Percentiles rank a stretch among this genome's conserved stretches.
Conservation (phyloP, 345 rosid species). For the Cardamine chenopodiifolia region DNA sequence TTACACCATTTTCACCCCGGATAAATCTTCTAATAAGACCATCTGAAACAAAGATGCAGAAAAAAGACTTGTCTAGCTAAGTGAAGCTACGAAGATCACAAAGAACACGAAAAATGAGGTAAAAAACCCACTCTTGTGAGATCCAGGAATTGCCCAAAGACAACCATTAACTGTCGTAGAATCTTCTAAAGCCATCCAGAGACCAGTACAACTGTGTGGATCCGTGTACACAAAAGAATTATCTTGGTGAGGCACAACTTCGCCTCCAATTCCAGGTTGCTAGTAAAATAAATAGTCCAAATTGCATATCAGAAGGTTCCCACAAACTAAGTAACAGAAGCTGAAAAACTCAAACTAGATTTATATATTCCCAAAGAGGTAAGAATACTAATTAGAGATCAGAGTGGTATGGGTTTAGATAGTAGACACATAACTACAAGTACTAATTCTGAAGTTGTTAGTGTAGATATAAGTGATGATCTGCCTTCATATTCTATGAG, state of each 20-base stretch:
- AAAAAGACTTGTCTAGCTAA: constrained; percentile 4
- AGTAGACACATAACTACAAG: not conserved
- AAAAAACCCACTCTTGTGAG: constrained; percentile 71
- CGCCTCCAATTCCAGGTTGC: constrained; percentile 99
- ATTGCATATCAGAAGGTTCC: not conserved
- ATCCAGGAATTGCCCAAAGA: constrained; percentile 98
- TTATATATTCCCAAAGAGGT: not conserved
- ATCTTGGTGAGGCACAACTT: constrained; percentile 95
- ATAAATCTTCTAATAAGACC: constrained; percentile 89
- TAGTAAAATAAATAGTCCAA: constrained; percentile 31
- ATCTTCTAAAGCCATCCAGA: constrained; percentile 96
- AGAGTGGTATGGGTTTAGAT: not conserved
- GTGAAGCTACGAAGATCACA: constrained; percentile 14
- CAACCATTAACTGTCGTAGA: constrained; percentile 81
- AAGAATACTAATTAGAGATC: not conserved
- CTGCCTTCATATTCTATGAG: too few relatives aligned
- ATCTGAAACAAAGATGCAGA: constrained; percentile 51
- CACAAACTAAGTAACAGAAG: not conserved
- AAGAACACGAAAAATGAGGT: constrained; percentile 9
- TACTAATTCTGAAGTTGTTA: not conserved
- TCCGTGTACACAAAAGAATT: constrained; percentile 87
- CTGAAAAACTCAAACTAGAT: not conserved
- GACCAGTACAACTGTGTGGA: constrained; percentile 87
- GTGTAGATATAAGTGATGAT: not conserved
- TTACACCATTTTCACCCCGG: constrained; percentile 77